Evolutionary conservation across 805 yeast genomes (phyloP), one percentile per base, ranked within the genome.

Genomic region (Debaryomyces prosopidis): DNA sequence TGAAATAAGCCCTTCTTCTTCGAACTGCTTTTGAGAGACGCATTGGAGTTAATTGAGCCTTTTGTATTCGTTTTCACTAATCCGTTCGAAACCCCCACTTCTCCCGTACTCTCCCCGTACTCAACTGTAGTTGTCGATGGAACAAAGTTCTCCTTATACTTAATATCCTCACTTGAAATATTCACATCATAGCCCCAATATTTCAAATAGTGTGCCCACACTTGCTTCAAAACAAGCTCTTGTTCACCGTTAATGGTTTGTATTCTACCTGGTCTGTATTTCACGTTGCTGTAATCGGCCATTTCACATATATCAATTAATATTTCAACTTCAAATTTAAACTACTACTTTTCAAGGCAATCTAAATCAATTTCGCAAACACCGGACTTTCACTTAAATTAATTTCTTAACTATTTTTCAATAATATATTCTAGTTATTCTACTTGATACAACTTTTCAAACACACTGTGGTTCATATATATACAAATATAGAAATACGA

Each of bases 201-300:
- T 52, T 79, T 80, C 51, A 87, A 68, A 39, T 82, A 55, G 54
- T 81, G 75, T 40, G 85, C 82, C 90, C 91, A 87, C 4, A 78
- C 74, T 56, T 85, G 88, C 62, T 87, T 87, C 58, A 86, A 65
- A 15, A 75, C 73, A 41, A 75, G 55, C 57, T 86, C 91, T 60
- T 86, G 82, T 18, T 84, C 85, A 1, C 66, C 63, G 35, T 56
- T 59, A 31, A 72, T 58, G 19, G 69, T 53, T 45, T 71, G 75
- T 39, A 71, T 59, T 49, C 76, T 58, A 5, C 71, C 75, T 5
- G 68, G 23, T 30, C 33, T 30, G 16, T 30, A 30, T 30, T 12
- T 14, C 16, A 30, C 33, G 14, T 5, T 30, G 16, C 5, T 5
- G 33, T 30, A 12, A 30, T 12, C 10, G 14, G 33, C 16, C 33